Evolutionary conservation across 352 stramenopile genomes (phyloP).

Genomic region (Globisporangium rhizosaccharum): DNA sequence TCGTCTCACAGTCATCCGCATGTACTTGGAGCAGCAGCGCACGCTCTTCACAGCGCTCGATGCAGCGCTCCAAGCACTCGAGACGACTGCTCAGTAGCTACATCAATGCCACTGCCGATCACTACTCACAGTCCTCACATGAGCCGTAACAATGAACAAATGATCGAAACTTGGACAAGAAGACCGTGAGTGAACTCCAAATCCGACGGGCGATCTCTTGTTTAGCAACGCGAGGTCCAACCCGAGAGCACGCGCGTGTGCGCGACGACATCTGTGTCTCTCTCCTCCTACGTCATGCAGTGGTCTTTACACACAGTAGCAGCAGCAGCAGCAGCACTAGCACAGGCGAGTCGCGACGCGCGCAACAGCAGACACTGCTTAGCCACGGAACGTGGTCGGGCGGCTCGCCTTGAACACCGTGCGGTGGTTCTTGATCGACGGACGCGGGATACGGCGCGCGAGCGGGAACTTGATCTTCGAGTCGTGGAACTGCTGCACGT

Average conservation of each 20-base stretch:
- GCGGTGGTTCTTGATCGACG: conserved; percentile 93
- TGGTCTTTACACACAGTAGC: neutral
- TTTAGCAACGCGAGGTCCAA: conserved; percentile 1
- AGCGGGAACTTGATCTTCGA: conserved; percentile 98
- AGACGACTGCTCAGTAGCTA: neutral
- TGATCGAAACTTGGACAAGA: neutral
- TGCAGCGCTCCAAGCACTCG: neutral
- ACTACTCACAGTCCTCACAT: neutral
- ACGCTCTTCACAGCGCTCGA: conserved; percentile 2
- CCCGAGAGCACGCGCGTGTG: neutral
- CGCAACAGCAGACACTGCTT: conserved; percentile 40
- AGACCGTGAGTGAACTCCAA: conserved; percentile 7
- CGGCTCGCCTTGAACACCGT: conserved; percentile 95
- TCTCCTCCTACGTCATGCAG: neutral
- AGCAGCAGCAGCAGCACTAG: neutral
- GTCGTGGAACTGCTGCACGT: conserved; percentile 97
- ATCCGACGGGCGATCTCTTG: conserved; percentile 9
- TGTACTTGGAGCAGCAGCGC: conserved; percentile 25
- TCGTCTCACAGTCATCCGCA: conserved; percentile 13
- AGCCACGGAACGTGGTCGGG: conserved; percentile 98
- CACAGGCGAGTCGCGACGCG: neutral
- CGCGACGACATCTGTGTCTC: neutral
- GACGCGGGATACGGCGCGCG: conserved; percentile 92
- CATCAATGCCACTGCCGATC: neutral
- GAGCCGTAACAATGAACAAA: no score